Conservation (phyloP, 2,329 filamentous ascomycete genomes). For the Didymella segeticola region DNA sequence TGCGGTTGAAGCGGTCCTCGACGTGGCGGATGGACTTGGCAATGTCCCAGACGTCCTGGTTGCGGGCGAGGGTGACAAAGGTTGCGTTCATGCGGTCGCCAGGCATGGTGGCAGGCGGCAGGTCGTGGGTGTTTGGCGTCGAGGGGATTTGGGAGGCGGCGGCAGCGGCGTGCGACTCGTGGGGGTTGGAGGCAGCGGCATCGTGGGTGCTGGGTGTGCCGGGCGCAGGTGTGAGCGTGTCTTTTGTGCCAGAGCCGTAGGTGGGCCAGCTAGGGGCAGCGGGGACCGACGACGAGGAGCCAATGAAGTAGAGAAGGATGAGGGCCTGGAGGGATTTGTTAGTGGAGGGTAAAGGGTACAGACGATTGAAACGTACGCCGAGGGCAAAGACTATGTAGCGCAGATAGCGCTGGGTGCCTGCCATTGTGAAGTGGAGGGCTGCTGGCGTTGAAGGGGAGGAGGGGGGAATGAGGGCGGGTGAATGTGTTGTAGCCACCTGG, state of each 20-base stretch:
- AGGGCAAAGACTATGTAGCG: constrained; percentile 79
- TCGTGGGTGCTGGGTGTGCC: constrained; percentile 23
- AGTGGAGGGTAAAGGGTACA: constrained; percentile 8
- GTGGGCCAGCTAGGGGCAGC: constrained; percentile 41
- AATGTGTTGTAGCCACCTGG: constrained; percentile 18
- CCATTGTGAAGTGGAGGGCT: constrained; percentile 58
- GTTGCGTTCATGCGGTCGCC: constrained; percentile 92
- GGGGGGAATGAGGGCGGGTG: background rate
- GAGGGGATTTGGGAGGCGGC: constrained; percentile 40
- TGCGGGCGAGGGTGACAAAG: constrained; percentile 94
- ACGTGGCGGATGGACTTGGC: constrained; percentile 93
- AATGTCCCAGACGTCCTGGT: constrained; percentile 95
- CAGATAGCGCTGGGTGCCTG: constrained; percentile 74
- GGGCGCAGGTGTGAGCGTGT: constrained; percentile 23
- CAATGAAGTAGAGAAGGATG: constrained; percentile 82
- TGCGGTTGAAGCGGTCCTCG: constrained; percentile 96
- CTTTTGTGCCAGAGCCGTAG: constrained; percentile 27
- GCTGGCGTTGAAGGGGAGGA: constrained; percentile 3
- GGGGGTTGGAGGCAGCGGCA: constrained; percentile 13
- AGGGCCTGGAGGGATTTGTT: constrained; percentile 61
- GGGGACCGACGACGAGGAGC: constrained; percentile 62
- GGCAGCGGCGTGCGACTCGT: constrained; percentile 16
- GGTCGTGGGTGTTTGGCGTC: constrained; percentile 43
- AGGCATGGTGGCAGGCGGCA: constrained; percentile 58
- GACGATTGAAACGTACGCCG: constrained; percentile 75